phyloP scores from a whole-genome alignment of 2,329 filamentous ascomycete genomes.

The Diaporthe batatas region DNA sequence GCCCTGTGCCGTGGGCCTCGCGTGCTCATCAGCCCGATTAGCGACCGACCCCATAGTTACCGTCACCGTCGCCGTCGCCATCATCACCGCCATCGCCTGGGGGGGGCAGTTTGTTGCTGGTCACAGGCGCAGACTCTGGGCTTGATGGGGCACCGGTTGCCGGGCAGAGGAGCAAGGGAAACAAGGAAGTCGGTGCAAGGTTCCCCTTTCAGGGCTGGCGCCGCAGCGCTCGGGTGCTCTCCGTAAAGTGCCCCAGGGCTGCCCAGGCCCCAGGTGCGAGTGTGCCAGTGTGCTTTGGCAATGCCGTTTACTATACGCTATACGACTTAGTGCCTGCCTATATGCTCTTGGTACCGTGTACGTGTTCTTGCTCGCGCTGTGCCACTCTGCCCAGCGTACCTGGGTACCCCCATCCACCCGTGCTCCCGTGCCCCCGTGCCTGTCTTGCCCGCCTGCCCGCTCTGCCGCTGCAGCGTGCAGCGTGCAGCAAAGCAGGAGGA shows the following conservation, averaged over 20 bases:
- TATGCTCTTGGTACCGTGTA: constrained; percentile 8
- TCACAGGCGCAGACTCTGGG: neutral
- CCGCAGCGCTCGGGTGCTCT: neutral
- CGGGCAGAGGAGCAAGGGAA: constrained; percentile 10
- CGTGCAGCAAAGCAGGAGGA: neutral
- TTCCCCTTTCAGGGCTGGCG: constrained; percentile 3
- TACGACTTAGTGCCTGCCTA: neutral
- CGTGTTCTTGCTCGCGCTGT: neutral
- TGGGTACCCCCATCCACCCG: neutral
- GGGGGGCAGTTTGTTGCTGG: neutral
- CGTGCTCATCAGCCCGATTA: constrained; percentile 31
- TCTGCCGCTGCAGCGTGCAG: neutral
- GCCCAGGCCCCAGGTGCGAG: no score
- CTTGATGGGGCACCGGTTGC: neutral
- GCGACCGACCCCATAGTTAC: constrained; percentile 20
- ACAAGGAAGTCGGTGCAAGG: neutral
- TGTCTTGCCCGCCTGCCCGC: constrained; percentile 1
- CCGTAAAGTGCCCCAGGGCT: neutral
- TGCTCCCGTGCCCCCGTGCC: neutral
- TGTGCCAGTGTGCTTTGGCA: no score
- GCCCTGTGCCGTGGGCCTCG: constrained; percentile 23
- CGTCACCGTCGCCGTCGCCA: constrained; percentile 6
- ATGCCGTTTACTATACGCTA: constrained; percentile 17
- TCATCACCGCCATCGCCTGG: constrained; percentile 10
- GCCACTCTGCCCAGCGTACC: neutral